Evolutionary conservation across 805 yeast species (phyloP), one percentile per base, ranked within the genome.

Genomic region (Wickerhamomyces bovis): DNA sequence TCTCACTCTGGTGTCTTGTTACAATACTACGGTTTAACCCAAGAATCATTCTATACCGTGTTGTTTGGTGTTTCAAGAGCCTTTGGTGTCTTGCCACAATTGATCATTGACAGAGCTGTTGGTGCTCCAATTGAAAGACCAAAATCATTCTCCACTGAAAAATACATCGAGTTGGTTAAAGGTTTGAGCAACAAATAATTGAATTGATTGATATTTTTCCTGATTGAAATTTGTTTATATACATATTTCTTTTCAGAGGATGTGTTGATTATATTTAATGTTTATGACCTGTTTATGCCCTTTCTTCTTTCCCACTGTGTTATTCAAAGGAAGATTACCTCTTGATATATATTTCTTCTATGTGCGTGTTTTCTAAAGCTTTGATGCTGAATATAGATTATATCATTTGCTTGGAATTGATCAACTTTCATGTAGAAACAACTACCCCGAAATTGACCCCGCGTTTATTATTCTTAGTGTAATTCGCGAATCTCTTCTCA

Each of bases 71-170:
- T 85, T 47, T 76, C 92, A 44, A 83, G 95, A 71, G 90, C 94
- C 43, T 76, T 85, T 51, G 95, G 95, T 75, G 90, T 84, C 46
- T 73, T 85, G 62, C 89, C 94, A 52, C 94, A 86, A 74, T 74
- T 85, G 70, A 84, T 85, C 70, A 80, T 82, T 62, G 94, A 85
- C 73, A 80, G 95, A 68, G 90, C 89, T 58, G 71, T 81, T 51
- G 94, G 94, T 63, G 67, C 78, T 57, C 82, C 95, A 59, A 83
- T 85, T 64, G 95, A 85, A 75, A 84, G 95, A 75, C 94, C 94
- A 72, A 85, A 85, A 73, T 83, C 95, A 53, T 87, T 89, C 88
- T 86, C 95, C 52, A 88, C 96, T 55, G 92, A 88, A 73, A 89
- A 89, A 74, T 87, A 85, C 77, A 82, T 80, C 65, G 89, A 87